Evolutionary conservation across 2,329 filamentous ascomycete species (phyloP).

Genomic region (Fusarium udum): DNA sequence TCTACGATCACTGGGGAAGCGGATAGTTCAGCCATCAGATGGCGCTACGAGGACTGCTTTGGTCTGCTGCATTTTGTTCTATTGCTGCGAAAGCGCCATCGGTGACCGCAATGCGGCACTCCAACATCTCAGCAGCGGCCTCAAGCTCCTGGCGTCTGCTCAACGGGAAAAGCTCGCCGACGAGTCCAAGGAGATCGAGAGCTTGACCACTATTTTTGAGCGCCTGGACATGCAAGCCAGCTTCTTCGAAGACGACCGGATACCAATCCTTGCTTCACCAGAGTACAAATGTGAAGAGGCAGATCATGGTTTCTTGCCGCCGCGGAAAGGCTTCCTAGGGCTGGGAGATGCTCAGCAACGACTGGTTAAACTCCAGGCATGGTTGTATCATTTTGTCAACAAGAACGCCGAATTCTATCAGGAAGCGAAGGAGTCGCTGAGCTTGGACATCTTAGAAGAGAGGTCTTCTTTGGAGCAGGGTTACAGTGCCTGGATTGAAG

Average conservation of each 20-base stretch:
- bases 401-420: background rate
- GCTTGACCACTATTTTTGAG: background rate
- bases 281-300: background rate
- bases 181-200: background rate
- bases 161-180: background rate
- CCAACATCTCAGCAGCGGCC: constrained; percentile 3
- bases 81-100: constrained; percentile 9
- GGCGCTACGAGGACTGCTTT: background rate
- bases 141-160: background rate
- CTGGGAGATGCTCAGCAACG: constrained; percentile 9
- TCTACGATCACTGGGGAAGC: background rate
- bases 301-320: too few relatives aligned
- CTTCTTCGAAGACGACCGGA: constrained; percentile 29
- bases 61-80: constrained; percentile 12
- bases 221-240: constrained; percentile 30
- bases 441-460: background rate
- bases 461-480: background rate
- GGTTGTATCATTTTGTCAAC: constrained; percentile 18
- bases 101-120: background rate
- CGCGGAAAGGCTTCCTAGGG: background rate
- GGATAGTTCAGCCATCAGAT: background rate
- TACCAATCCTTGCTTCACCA: constrained; percentile 3
- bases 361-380: constrained; percentile 23
- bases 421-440: background rate
- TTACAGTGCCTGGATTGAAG: constrained; percentile 1